Conservation (phyloP, 768 basidiomycete genomes). For the Suillus variegatus region DNA sequence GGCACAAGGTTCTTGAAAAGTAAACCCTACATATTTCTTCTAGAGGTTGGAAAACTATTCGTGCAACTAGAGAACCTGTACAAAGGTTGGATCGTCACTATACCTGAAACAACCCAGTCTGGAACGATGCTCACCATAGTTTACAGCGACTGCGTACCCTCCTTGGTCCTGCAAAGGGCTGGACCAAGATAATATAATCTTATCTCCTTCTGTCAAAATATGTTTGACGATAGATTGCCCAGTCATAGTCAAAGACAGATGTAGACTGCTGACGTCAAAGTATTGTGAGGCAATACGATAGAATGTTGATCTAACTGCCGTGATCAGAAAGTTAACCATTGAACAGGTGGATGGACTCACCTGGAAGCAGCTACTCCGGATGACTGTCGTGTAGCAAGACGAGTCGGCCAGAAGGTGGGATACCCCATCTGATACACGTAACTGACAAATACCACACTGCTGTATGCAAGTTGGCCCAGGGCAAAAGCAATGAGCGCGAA, state of each 20-base stretch:
- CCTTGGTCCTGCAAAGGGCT: slow-evolving; percentile 88
- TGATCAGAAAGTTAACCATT: not conserved
- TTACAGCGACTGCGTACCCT: slow-evolving; percentile 93
- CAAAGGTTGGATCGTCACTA: slow-evolving; percentile 6
- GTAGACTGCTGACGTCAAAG: slow-evolving; percentile 50
- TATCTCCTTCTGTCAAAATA: slow-evolving; percentile 93
- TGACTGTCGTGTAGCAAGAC: slow-evolving; percentile 21
- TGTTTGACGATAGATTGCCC: slow-evolving; percentile 91
- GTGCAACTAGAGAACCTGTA: slow-evolving; percentile 86
- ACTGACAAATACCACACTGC: slow-evolving; percentile 50
- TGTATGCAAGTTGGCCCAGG: slow-evolving; percentile 79
- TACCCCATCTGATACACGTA: slow-evolving; percentile 52
- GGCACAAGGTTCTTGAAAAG: slow-evolving; percentile 70
- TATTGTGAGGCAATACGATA: slow-evolving; percentile 23
- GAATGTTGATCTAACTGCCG: not conserved
- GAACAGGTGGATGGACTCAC: slow-evolving; percentile 18
- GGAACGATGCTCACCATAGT: slow-evolving; percentile 69
- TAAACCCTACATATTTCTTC: slow-evolving; percentile 91
- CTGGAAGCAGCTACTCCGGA: not conserved
- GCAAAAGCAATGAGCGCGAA: slow-evolving; percentile 83
- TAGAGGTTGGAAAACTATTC: slow-evolving; percentile 92
- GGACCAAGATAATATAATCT: slow-evolving; percentile 81
- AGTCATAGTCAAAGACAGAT: slow-evolving; percentile 81
- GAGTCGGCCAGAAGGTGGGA: slow-evolving; percentile 34
- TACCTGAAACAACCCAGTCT: not conserved